phyloP scores from a whole-genome alignment of 1,284 basidiomycete genomes.

The Pterula multifida region DNA sequence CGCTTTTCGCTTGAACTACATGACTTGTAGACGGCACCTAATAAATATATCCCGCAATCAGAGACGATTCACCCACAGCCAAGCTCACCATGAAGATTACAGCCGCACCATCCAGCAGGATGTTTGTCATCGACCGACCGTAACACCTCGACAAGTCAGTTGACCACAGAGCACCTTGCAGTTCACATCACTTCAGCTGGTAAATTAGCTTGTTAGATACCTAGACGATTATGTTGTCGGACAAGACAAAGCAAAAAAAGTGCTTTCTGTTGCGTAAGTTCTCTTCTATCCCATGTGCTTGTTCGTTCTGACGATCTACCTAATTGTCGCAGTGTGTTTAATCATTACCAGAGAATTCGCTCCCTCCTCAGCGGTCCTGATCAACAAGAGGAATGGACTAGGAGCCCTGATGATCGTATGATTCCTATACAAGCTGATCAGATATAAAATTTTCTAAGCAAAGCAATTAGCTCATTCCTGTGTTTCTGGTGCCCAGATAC shows the following conservation, averaged over 20 bases:
- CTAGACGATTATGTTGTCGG: conserved; percentile 88
- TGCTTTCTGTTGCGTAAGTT: conserved; percentile 79
- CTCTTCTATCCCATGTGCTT: conserved; percentile 8
- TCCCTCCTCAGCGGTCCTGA: conserved; percentile 39
- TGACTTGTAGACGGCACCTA: background rate
- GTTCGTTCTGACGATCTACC: no score
- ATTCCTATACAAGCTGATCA: no score
- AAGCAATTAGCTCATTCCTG: conserved; percentile 13
- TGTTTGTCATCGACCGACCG: background rate
- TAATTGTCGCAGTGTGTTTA: conserved; percentile 59
- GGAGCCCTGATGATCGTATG: conserved; percentile 20
- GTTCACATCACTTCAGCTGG: background rate
- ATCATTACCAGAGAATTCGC: conserved; percentile 78
- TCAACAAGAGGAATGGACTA: conserved; percentile 17
- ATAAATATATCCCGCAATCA: background rate
- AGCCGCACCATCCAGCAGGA: background rate
- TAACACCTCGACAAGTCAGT: background rate
- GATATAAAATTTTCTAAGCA: background rate
- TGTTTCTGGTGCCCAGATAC: conserved; percentile 41
- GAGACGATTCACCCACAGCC: background rate
- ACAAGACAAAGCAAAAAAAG: conserved; percentile 86
- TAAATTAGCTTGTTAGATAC: conserved; percentile 65
- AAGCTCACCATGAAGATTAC: background rate
- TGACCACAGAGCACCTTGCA: background rate
- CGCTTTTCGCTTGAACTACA: no score